phyloP scores from a whole-genome alignment of 495 filamentous ascomycete genomes.

The Aspergillus taichungensis region DNA sequence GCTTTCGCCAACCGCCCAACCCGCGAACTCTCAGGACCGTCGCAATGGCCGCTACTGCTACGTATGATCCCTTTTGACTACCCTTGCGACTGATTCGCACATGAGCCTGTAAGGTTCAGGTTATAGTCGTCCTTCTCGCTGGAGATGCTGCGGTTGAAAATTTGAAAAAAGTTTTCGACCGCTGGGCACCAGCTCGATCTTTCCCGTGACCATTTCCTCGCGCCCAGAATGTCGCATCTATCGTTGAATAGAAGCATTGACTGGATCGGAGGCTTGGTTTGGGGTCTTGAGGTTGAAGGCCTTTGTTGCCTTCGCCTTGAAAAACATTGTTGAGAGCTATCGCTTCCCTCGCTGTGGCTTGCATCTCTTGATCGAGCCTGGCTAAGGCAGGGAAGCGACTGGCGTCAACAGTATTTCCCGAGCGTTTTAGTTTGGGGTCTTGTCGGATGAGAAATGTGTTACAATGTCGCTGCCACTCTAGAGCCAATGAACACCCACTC shows the following conservation, averaged over 20 bases:
- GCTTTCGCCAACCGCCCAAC: conserved; percentile 34
- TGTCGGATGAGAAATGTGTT: conserved; percentile 58
- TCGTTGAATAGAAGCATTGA: conserved; percentile 27
- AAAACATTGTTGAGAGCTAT: conserved; percentile 64
- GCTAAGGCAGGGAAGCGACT: conserved; percentile 18
- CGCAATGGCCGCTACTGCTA: conserved; percentile 45
- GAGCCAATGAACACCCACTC: not conserved
- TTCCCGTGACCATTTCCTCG: conserved; percentile 51
- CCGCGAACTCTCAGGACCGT: conserved; percentile 34
- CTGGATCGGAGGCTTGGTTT: conserved; percentile 42
- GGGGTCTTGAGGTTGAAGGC: conserved; percentile 78
- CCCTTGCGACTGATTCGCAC: conserved; percentile 33
- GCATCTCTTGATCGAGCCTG: conserved; percentile 8
- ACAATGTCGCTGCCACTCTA: no score
- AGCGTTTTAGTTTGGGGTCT: conserved; percentile 59
- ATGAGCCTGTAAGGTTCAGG: conserved; percentile 47
- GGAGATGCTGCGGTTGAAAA: conserved; percentile 43
- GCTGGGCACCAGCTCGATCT: conserved; percentile 71
- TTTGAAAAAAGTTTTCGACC: conserved; percentile 10
- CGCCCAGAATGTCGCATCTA: conserved; percentile 21
- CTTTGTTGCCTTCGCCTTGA: conserved; percentile 59
- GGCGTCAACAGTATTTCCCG: conserved; percentile 49
- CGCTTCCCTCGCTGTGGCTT: conserved; percentile 10
- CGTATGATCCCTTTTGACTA: conserved; percentile 50
- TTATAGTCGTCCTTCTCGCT: conserved; percentile 76